Evolutionary conservation across 2,329 filamentous ascomycete species (phyloP), one percentile per base, ranked within the genome.

Genomic region (Penicillium paneum): DNA sequence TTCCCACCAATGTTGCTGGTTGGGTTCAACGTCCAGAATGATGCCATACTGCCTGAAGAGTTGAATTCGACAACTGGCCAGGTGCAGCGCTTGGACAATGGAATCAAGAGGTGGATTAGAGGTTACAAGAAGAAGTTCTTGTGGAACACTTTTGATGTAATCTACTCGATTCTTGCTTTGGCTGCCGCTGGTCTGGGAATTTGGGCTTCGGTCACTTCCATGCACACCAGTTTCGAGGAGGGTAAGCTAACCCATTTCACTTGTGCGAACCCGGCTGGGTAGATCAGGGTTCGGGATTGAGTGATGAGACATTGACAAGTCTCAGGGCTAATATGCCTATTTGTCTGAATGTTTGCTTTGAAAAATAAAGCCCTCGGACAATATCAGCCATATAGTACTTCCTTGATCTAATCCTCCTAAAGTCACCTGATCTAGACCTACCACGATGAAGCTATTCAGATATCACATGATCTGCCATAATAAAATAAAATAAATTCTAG

Each of bases 1-100:
- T 67, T 71, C 52, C 68, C 68, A 6, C 67, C 67, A 6, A 50
- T 69, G 42, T 55, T 71, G 7, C 48, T 60, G 17, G 54, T 70
- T 15, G 68, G 65, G 2, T 70, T 65, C 51, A 64, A 61, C 12
- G 60, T 69, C 36, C 64, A 69, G 43, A 64, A 60, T 32, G 61
- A 65, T 28, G 60, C 68, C 8, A 62, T 67, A 42, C 52, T 63
- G 3, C 52, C 44, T 5, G 59, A 60, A 11, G 65, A 57, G 1
- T 67, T 66, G 53, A 55, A 68, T 51, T 44, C 56, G 3, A 19
- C 38, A 11, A 58, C 58, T 15, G 58, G 56, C 5, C 29, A 54
- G 17, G 47, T 38, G 8, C 49, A 54, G 17, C 58, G 50, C 21
- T 21, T 56, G n/a, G 58, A 60, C 17, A 38, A 11, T 15, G 58